Percentiles rank a stretch among this genome's conserved stretches.
These are phyloP conservation scores for Colletotrichum spaethianum DNA, from an alignment of 2,329 filamentous ascomycete species.

Conservation along the genomic window DNA sequence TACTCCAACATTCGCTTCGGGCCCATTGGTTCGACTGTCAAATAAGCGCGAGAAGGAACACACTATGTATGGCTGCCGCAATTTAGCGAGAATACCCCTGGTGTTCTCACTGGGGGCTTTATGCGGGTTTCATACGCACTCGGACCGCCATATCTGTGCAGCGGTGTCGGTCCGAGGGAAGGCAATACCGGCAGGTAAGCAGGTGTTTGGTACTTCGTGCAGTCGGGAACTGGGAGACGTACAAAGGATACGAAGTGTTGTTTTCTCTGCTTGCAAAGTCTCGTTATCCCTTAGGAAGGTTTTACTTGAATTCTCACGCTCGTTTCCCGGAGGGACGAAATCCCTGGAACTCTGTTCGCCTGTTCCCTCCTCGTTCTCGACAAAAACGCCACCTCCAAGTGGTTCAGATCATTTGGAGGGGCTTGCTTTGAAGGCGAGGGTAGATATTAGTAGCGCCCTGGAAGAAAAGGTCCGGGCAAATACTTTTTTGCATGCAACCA, in stretches of 20 bases:
- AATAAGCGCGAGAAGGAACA: background rate
- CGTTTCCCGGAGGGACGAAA: background rate
- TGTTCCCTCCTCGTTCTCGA: too few species aligned
- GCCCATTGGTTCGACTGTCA: conserved; percentile 58
- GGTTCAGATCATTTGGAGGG: background rate
- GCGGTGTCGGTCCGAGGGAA: background rate
- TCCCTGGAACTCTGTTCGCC: background rate
- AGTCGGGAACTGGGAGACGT: background rate
- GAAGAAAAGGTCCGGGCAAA: background rate
- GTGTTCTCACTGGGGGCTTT: background rate
- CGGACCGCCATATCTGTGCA: background rate
- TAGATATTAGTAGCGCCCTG: background rate
- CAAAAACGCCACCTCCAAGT: too few species aligned
- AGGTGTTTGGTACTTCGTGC: background rate
- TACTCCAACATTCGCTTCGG: conserved; percentile 65
- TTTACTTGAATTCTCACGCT: background rate
- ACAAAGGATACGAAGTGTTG: background rate
- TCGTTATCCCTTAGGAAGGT: background rate
- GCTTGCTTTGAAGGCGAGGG: background rate
- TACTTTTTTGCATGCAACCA: background rate
- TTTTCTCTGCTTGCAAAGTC: background rate
- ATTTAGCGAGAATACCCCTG: background rate
- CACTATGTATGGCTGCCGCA: background rate
- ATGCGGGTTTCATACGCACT: background rate
- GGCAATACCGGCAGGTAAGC: too few species aligned